Base-by-base conservation (phyloP, 1,284 basidiomycete genomes). In the Ganoderma resinaceum region DNA sequence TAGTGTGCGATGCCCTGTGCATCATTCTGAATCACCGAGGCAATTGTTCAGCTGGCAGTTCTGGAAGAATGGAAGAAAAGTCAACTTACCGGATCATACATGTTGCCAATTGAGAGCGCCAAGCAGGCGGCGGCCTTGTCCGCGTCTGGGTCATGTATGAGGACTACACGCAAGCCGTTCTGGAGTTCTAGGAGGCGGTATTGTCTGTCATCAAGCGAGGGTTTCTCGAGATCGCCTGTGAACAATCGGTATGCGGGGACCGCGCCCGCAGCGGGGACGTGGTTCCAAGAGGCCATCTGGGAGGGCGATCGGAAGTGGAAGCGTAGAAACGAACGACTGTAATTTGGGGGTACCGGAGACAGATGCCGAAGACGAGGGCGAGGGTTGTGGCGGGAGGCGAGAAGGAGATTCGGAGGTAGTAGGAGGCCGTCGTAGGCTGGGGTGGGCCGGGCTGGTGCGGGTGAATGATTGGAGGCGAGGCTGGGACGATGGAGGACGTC, bases 71-170 rank as follows among this genome's bases (percentile, higher is more conserved):
- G 62, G 49, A 43, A 43, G 58, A 26, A 55, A 62, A 20, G 76
- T 84, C 76, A 26, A 12, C 46, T 14, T 63, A 83, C 86, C 3
- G 90, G 90, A 77, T 92, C 91, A 49, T 83, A 82, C 69, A 91
- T 80, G 77, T 90, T 86, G 0, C 91, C 91, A 2, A 90, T 87
- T 40, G 87, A 85, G 37, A 92, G 86, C 75, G 87, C 85, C 81
- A 92, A 83, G 63, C 86, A 86, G 1, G 90, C 90, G 4, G 88
- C 86, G 1, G 88, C 85, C 80, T 91, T 91, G 80, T 92, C 90
- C 0, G 89, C 85, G 63, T 83, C 81, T 0, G 82, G 79, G 76
- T 93, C 91, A 64, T 85, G 85, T 33, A 91, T 83, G 35, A 92
- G 77, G 29, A 91, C 80, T 11, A 82, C 88, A 71, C 89, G 85